Evolutionary conservation across 2,329 filamentous ascomycete genomes (phyloP).

Genomic region (Phyllosticta ampelicida): DNA sequence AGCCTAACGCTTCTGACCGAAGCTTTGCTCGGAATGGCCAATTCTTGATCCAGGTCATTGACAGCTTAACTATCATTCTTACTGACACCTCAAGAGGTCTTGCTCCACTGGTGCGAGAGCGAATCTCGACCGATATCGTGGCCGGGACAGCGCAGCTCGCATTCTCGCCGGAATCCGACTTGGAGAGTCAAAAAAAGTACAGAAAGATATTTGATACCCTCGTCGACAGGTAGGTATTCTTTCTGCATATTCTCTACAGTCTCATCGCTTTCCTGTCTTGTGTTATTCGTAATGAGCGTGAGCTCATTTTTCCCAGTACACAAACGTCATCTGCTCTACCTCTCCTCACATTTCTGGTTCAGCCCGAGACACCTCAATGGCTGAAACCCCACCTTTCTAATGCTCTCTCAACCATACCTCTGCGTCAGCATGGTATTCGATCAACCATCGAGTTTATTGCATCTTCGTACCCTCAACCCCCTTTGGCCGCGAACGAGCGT

Average conservation of each 20-base stretch:
- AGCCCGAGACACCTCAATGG: conserved; percentile 42
- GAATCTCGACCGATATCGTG: conserved; percentile 25
- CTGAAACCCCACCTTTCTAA: conserved; percentile 47
- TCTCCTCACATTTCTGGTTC: conserved; percentile 50
- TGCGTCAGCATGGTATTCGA: conserved; percentile 53
- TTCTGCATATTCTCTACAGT: not conserved
- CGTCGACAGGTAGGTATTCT: conserved; percentile 8
- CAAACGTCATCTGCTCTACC: conserved; percentile 48
- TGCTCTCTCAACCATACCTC: conserved; percentile 49
- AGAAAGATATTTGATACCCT: conserved; percentile 14
- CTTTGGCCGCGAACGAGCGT: conserved; percentile 20
- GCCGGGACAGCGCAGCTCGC: conserved; percentile 25
- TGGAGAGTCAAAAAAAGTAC: conserved; percentile 11
- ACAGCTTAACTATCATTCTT: not conserved
- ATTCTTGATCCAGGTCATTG: conserved; percentile 2
- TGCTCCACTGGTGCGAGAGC: conserved; percentile 26
- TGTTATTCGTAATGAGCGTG: conserved; percentile 8
- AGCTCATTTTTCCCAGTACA: conserved; percentile 17
- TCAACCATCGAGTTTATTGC: conserved; percentile 62
- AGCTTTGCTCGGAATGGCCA: not conserved
- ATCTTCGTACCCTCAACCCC: conserved; percentile 47
- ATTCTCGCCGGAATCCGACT: conserved; percentile 18
- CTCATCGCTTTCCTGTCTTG: not conserved
- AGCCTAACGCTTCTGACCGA: not conserved
- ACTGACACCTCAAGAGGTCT: conserved; percentile 15